phyloP scores from a whole-genome alignment of 352 stramenopile genomes.

The Blastocystis hominis region DNA sequence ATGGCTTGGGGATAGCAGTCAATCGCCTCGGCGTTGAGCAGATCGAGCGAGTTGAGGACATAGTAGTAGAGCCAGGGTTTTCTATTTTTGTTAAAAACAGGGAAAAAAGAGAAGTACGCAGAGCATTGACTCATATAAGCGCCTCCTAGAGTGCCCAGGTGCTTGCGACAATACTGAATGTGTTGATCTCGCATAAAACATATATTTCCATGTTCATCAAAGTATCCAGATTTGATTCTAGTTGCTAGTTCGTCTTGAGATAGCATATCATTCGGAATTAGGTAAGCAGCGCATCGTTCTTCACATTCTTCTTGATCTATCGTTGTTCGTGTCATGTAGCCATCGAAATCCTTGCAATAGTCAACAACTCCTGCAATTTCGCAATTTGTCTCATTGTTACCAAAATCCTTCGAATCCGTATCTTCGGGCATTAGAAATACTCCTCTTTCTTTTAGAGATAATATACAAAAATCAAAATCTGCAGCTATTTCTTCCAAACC shows the following conservation, averaged over 20 bases:
- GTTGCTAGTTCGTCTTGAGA: neutral
- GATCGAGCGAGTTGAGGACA: constrained; percentile 27
- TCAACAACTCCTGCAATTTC: neutral
- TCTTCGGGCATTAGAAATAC: neutral
- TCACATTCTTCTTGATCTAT: neutral
- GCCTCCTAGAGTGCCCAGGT: neutral
- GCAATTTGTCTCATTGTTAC: neutral
- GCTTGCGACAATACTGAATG: neutral
- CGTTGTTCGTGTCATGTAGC: neutral
- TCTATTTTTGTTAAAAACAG: neutral
- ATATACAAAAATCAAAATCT: neutral
- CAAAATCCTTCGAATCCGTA: neutral
- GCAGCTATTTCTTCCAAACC: no score
- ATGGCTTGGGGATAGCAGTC: neutral
- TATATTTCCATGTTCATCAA: constrained; percentile 19
- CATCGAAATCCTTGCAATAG: neutral
- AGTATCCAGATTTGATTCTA: neutral
- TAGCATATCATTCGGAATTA: constrained; percentile 7
- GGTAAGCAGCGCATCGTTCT: constrained; percentile 1
- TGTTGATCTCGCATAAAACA: constrained; percentile 33
- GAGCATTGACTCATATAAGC: neutral
- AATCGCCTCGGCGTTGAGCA: neutral
- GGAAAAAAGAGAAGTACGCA: neutral
- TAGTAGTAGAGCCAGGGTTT: constrained; percentile 52
- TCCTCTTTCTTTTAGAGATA: neutral